Evolutionary conservation across 2,329 filamentous ascomycete genomes (phyloP).

Genomic region (Sphaerulina vaccinii): DNA sequence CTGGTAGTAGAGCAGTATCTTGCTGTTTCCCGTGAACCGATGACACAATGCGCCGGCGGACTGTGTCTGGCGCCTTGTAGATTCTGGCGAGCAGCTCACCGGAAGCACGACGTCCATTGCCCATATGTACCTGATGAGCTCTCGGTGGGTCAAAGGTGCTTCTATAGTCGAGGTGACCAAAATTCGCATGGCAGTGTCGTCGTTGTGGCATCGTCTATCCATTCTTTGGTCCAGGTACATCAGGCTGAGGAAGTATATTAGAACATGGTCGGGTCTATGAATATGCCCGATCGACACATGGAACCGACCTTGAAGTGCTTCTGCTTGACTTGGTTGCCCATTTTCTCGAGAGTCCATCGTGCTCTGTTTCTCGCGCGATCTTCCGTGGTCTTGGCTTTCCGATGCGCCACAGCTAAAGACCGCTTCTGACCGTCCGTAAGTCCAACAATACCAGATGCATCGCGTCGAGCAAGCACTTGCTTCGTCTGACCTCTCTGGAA

Average conservation of each 20-base stretch:
- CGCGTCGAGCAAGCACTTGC: constrained; percentile 16
- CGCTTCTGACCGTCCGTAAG: constrained; percentile 18
- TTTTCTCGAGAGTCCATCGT: constrained; percentile 23
- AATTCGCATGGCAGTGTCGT: too few relatives aligned
- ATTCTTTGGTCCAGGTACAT: constrained; percentile 23
- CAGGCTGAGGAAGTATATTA: constrained; percentile 19
- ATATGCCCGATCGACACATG: constrained; percentile 21
- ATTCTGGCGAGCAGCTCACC: background rate
- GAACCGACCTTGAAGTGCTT: constrained; percentile 26
- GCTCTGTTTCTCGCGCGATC: constrained; percentile 18
- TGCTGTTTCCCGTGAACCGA: background rate
- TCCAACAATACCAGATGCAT: constrained; percentile 17
- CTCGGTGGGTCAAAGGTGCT: background rate
- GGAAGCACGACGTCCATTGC: too few relatives aligned
- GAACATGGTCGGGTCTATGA: constrained; percentile 21
- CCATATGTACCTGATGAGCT: too few relatives aligned
- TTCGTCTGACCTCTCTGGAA: background rate
- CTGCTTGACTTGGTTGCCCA: constrained; percentile 24
- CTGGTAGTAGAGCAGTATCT: background rate
- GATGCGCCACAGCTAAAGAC: constrained; percentile 17
- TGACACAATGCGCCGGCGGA: background rate
- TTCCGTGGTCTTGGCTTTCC: constrained; percentile 16
- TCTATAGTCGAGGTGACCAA: background rate
- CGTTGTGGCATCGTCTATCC: constrained; percentile 14
- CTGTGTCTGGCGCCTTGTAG: background rate